Conservation (phyloP, 768 basidiomycete genomes). For the Leccinum subgranulosum region DNA sequence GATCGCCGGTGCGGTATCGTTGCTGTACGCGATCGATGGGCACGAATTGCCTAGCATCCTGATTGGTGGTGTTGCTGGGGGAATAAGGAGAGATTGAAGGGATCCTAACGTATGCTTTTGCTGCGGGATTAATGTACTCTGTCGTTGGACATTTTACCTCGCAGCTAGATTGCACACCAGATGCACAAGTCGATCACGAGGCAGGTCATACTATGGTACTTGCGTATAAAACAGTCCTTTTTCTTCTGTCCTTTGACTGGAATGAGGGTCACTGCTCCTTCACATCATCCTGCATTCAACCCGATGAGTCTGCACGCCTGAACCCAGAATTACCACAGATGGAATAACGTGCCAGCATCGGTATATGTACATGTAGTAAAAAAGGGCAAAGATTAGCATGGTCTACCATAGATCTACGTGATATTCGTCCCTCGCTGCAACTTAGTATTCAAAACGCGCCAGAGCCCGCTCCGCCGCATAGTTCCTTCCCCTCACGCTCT, state of each 20-base stretch:
- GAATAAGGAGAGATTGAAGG: slow-evolving; percentile 50
- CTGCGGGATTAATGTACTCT: not conserved
- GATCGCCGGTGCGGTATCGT: slow-evolving; percentile 60
- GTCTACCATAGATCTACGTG: not conserved
- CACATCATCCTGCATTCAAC: too few species aligned
- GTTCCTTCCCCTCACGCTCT: not conserved
- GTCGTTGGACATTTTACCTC: not conserved
- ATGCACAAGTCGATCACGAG: not conserved
- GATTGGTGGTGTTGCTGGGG: slow-evolving; percentile 51
- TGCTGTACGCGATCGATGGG: slow-evolving; percentile 61
- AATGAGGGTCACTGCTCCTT: too few species aligned
- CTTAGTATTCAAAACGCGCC: not conserved
- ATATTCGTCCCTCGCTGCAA: too few species aligned
- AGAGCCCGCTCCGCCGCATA: not conserved
- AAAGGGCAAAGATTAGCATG: not conserved
- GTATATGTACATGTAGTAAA: too few species aligned
- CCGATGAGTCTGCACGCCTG: too few species aligned
- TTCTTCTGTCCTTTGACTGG: too few species aligned
- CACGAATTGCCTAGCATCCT: slow-evolving; percentile 73
- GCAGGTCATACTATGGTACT: not conserved
- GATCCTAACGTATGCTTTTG: not conserved
- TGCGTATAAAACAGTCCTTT: not conserved
- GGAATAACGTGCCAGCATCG: not conserved
- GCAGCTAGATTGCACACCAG: not conserved
- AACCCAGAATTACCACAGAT: too few species aligned